phyloP scores from a whole-genome alignment of 371 early-diverging fungal species.

The Mortierella sp. region DNA sequence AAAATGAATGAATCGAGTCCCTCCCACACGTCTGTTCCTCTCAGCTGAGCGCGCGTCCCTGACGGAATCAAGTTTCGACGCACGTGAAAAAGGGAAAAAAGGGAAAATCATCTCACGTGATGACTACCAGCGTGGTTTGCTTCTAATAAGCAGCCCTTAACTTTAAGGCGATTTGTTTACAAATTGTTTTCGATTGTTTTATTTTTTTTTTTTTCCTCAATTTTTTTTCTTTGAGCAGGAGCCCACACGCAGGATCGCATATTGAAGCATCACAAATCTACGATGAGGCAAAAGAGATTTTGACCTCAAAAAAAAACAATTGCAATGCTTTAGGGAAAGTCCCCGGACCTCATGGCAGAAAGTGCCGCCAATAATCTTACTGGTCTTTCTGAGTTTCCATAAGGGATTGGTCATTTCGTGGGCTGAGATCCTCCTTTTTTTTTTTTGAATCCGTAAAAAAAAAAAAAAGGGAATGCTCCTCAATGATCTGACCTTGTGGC shows the following conservation, averaged over 20 bases:
- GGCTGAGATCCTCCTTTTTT: conserved; percentile 34
- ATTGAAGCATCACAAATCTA: conserved; percentile 55
- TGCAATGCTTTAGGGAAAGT: conserved; percentile 60
- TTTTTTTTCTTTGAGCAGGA: conserved; percentile 45
- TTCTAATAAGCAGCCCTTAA: conserved; percentile 1
- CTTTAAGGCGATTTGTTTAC: background rate
- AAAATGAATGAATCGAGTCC: conserved; percentile 3
- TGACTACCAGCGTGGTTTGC: background rate
- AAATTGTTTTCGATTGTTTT: background rate
- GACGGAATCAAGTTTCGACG: background rate
- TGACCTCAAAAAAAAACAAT: conserved; percentile 37
- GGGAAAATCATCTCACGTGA: background rate
- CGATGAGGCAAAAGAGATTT: conserved; percentile 38
- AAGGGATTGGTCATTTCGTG: conserved; percentile 40
- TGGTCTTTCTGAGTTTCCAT: conserved; percentile 33
- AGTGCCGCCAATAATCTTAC: conserved; percentile 50
- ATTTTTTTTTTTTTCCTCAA: conserved; percentile 12
- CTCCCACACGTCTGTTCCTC: background rate
- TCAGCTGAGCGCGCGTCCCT: background rate
- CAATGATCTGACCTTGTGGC: conserved; percentile 51
- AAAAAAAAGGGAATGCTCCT: conserved; percentile 34
- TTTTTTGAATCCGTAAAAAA: no score
- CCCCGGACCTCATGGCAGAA: conserved; percentile 56
- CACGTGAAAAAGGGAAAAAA: conserved; percentile 5
- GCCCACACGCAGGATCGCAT: conserved; percentile 57